A percentile compares a stretch with the other conserved stretches of the same genome.
Evolutionary conservation across 768 basidiomycete species (phyloP).

Genomic region (Lactarius sp.): DNA sequence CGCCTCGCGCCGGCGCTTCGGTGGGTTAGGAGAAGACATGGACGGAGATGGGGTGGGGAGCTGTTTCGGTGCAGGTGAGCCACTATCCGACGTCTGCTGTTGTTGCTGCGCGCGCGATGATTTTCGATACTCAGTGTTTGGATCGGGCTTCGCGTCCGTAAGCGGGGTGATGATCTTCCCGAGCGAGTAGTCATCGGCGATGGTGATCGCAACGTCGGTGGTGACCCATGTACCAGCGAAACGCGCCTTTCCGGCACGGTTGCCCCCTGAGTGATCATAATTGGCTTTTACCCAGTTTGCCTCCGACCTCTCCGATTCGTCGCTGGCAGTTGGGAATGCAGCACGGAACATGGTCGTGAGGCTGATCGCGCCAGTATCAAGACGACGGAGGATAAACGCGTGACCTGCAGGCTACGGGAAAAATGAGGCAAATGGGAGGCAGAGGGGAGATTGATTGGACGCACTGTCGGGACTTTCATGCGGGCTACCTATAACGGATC

Average conservation of each 20-base stretch:
- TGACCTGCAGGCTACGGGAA: slow-evolving; percentile 60
- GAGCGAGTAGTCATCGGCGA: slow-evolving; percentile 67
- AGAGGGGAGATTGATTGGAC: slow-evolving; percentile 9
- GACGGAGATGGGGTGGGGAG: slow-evolving; percentile 36
- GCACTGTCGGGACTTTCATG: slow-evolving; percentile 79
- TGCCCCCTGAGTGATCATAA: slow-evolving; percentile 73
- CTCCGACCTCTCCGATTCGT: slow-evolving; percentile 73
- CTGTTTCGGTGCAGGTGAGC: slow-evolving; percentile 25
- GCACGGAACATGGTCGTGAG: slow-evolving; percentile 97
- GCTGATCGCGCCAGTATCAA: slow-evolving; percentile 88
- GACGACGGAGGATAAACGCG: slow-evolving; percentile 91
- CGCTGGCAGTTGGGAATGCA: slow-evolving; percentile 78
- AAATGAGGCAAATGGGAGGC: slow-evolving; percentile 26
- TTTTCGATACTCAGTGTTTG: slow-evolving; percentile 70
- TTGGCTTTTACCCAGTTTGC: slow-evolving; percentile 77
- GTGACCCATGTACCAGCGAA: slow-evolving; percentile 89
- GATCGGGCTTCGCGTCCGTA: slow-evolving; percentile 71
- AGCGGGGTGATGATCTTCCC: slow-evolving; percentile 57
- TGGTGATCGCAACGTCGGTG: slow-evolving; percentile 54
- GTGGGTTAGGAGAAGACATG: slow-evolving; percentile 32
- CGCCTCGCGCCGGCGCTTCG: slow-evolving; percentile 51
- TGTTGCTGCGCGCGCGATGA: slow-evolving; percentile 43
- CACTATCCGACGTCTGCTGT: slow-evolving; percentile 29
- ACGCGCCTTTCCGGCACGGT: slow-evolving; percentile 54
- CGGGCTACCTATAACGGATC: slow-evolving; percentile 62